Evolutionary conservation across 805 yeast genomes (phyloP), one percentile per base, ranked within the genome.

Genomic region (Kazachstania viticola): DNA sequence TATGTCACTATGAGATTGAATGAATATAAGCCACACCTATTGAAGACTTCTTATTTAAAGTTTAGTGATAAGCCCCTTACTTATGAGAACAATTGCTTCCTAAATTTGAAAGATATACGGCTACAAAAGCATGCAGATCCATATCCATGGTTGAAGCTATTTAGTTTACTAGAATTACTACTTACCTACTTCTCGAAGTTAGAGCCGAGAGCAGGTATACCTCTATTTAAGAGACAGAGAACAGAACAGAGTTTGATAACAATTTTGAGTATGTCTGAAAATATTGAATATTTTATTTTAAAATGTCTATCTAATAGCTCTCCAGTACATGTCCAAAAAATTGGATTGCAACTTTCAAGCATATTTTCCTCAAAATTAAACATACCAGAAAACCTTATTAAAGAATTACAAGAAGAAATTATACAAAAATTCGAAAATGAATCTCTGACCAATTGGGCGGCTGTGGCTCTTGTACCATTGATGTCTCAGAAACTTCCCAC

Each of bases 221-320:
- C 39, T 5, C 29, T 45, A 12, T 46, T 45, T 26, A 53, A 54
- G 29, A 49, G 31, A 30, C 36, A 43, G 12, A 52, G 36, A 34
- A 29, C 17, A 4, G 41, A 36, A 3, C 17, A 38, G 6, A 28
- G 38, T 17, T 31, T 39, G 17, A 26, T 31, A 4, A 28, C 42
- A 2, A 25, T 42, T 12, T 15, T 54, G 11, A 30, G 31, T 4
- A 28, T 33, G 6, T 43, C 55, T 1, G 26, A 30, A 5, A 34
- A 34, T 14, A 16, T 44, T 5, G 33, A 29, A 14, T 40, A 38
- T 4, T 51, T 54, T 29, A 25, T 53, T 4, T 18, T 31, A 9
- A 29, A 35, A 17, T 36, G 44, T 25, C 21, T 54, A 9, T 39
- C 37, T 7, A 25, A 35, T 13, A 24, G 35, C 7, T 22, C 26